Conservation (phyloP, 1,139 yeast genomes). For the Yamadazyma trypodendri region DNA sequence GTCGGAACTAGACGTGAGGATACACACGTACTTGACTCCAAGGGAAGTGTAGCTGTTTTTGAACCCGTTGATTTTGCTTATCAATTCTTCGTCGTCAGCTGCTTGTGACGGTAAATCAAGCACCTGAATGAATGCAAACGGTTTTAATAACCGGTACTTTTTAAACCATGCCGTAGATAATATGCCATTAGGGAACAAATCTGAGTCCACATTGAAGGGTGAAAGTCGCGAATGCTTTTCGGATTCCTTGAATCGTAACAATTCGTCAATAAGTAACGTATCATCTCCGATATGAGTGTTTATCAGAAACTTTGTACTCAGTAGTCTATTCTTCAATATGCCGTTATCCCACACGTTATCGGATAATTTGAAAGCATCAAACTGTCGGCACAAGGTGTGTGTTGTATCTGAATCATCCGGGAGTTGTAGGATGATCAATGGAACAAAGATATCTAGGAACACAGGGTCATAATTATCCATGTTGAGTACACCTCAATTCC, state of each 20-base stretch:
- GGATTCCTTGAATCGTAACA: slow-evolving; percentile 2
- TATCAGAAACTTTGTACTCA: slow-evolving; percentile 33
- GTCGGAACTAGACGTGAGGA: slow-evolving; percentile 23
- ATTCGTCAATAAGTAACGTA: slow-evolving; percentile 3
- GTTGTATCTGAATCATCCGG: slow-evolving; percentile 5
- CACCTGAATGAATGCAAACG: slow-evolving; percentile 32
- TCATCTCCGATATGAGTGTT: slow-evolving; percentile 12
- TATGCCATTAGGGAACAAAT: slow-evolving; percentile 45
- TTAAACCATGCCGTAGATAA: slow-evolving; percentile 36
- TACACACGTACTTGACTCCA: slow-evolving; percentile 28
- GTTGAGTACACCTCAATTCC: neutral
- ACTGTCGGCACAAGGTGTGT: slow-evolving; percentile 10
- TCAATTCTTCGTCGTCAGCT: slow-evolving; percentile 16
- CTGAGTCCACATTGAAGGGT: slow-evolving; percentile 38
- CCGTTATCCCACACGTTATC: slow-evolving; percentile 39
- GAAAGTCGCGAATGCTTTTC: slow-evolving; percentile 31
- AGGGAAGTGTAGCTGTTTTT: slow-evolving; percentile 18
- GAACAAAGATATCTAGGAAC: slow-evolving; percentile 34
- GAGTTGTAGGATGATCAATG: slow-evolving; percentile 21
- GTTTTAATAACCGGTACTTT: slow-evolving; percentile 32
- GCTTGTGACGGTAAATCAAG: slow-evolving; percentile 18
- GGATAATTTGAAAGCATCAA: slow-evolving; percentile 21
- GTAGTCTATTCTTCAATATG: slow-evolving; percentile 37
- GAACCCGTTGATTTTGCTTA: slow-evolving; percentile 18
- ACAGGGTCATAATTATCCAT: slow-evolving; percentile 32